Conservation (phyloP, 768 basidiomycete species). For the Pilatotrama ljubarskyi region DNA sequence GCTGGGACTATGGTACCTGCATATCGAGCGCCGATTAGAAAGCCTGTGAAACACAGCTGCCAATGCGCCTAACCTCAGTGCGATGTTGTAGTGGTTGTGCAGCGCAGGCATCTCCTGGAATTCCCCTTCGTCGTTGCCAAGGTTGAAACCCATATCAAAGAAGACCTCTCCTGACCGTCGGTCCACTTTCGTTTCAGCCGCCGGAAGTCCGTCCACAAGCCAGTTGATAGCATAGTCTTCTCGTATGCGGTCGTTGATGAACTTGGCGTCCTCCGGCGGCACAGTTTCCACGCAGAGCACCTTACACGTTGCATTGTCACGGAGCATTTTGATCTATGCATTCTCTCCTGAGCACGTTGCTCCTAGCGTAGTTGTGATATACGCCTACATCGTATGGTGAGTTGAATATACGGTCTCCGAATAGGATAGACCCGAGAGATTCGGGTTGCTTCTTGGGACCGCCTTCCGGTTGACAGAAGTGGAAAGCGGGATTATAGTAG, state of each 20-base stretch:
- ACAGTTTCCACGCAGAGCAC: conserved; percentile 67
- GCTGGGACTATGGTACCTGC: conserved; percentile 78
- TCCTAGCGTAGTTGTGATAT: neutral
- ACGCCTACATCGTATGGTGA: conserved; percentile 80
- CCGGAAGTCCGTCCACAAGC: conserved; percentile 92
- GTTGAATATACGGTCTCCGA: conserved; percentile 92
- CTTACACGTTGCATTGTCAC: conserved; percentile 74
- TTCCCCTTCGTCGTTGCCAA: conserved; percentile 70
- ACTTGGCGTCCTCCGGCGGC: conserved; percentile 72
- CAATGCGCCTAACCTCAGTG: conserved; percentile 55
- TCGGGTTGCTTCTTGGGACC: conserved; percentile 79
- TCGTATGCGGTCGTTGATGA: conserved; percentile 87
- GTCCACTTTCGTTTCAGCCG: conserved; percentile 90
- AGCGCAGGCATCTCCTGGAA: conserved; percentile 64
- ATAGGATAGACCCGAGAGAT: conserved; percentile 90
- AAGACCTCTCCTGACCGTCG: conserved; percentile 78
- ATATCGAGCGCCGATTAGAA: neutral
- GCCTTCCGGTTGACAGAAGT: conserved; percentile 79
- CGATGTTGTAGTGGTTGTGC: conserved; percentile 93
- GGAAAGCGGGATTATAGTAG: conserved; percentile 86
- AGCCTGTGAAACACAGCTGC: neutral
- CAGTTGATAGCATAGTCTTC: conserved; percentile 95
- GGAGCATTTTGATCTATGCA: conserved; percentile 76
- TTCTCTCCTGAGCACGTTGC: neutral
- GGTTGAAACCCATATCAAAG: conserved; percentile 92